phyloP scores from a whole-genome alignment of 2,329 filamentous ascomycete genomes.

The Magnaporthiopsis rhizophila region DNA sequence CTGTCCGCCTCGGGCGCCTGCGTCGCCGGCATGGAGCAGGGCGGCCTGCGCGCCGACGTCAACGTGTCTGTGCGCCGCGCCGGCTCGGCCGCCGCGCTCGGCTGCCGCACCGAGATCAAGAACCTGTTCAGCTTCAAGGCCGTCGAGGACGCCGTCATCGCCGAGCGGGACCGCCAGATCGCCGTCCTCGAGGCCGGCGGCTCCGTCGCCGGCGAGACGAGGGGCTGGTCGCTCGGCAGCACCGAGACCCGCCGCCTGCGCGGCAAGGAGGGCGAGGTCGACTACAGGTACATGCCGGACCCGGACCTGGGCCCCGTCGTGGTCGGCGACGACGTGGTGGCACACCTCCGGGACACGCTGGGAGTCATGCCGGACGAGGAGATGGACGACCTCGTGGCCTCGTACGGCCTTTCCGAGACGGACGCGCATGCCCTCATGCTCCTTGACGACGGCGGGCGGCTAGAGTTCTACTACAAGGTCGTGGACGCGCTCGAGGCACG shows the following conservation, averaged over 20 bases:
- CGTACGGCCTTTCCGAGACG: constrained; percentile 65
- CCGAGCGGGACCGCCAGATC: constrained; percentile 87
- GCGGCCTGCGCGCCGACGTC: constrained; percentile 85
- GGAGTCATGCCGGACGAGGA: constrained; percentile 67
- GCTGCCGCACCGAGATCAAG: constrained; percentile 93
- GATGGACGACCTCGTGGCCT: constrained; percentile 49
- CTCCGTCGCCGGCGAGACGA: constrained; percentile 72
- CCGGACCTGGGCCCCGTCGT: constrained; percentile 78
- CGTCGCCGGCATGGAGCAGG: constrained; percentile 85
- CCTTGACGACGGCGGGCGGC: constrained; percentile 67
- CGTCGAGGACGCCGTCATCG: constrained; percentile 87
- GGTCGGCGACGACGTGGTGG: constrained; percentile 63
- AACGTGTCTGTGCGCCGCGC: constrained; percentile 78
- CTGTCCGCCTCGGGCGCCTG: constrained; percentile 77
- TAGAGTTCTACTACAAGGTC: constrained; percentile 74
- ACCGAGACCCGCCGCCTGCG: constrained; percentile 74
- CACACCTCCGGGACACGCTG: constrained; percentile 52
- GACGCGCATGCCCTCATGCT: constrained; percentile 75
- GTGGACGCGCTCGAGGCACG: constrained; percentile 37
- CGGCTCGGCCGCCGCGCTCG: constrained; percentile 49
- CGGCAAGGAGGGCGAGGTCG: constrained; percentile 93
- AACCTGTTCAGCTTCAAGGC: constrained; percentile 93
- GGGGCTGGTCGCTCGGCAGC: constrained; percentile 83
- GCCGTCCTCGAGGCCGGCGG: constrained; percentile 67
- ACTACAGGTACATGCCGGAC: constrained; percentile 98